A percentile compares a stretch with the other conserved stretches of the same genome.
phyloP scores from a whole-genome alignment of 2,329 filamentous ascomycete genomes.

The Dactylellina haptotyla region DNA sequence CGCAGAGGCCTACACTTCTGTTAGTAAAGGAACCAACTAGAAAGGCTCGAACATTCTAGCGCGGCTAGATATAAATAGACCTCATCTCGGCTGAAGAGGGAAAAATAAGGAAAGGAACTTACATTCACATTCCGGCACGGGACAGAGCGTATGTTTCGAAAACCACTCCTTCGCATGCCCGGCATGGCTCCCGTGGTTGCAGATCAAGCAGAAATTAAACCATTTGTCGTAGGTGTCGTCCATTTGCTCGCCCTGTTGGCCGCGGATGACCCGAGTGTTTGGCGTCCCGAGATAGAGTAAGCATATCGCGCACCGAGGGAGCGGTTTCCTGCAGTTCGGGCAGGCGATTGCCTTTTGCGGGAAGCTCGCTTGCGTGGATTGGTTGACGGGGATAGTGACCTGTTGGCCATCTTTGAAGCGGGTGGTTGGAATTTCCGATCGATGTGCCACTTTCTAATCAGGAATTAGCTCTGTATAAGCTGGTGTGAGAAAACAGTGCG shows the following conservation, averaged over 20 bases:
- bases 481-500: constrained; percentile 17
- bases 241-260: constrained; percentile 63
- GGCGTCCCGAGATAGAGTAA: constrained; percentile 74
- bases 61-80: neutral
- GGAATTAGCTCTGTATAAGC: constrained; percentile 38
- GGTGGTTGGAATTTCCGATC: constrained; percentile 43
- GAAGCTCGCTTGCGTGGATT: constrained; percentile 45
- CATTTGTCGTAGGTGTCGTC: constrained; percentile 63
- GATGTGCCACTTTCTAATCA: constrained; percentile 59
- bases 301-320: constrained; percentile 75
- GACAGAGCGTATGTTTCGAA: constrained; percentile 72
- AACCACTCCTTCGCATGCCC: constrained; percentile 77
- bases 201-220: constrained; percentile 75
- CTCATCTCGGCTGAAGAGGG: too few relatives aligned
- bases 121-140: constrained; percentile 75
- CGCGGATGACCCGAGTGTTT: constrained; percentile 66
- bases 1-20: constrained; percentile 36
- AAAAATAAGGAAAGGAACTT: constrained; percentile 62
- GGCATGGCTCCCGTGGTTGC: constrained; percentile 74
- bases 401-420: constrained; percentile 49
- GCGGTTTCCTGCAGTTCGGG: constrained; percentile 73
- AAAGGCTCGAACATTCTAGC: neutral
- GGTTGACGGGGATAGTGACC: constrained; percentile 68
- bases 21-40: constrained; percentile 2
- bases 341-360: constrained; percentile 68